Conservation (phyloP, 257 asterid species). For the Perilla frutescens region DNA sequence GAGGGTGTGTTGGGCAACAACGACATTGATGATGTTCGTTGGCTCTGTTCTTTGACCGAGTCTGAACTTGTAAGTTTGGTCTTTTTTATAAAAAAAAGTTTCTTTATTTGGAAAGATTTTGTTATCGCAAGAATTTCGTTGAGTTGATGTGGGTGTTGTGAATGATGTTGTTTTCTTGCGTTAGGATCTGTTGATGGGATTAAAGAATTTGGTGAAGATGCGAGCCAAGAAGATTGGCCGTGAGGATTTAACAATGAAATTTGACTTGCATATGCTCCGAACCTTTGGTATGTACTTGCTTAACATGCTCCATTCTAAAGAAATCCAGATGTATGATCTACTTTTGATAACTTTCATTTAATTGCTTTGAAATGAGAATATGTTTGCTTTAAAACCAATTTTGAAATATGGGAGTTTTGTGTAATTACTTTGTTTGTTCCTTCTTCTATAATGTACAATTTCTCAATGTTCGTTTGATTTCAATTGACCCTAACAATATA, state of each 20-base stretch:
- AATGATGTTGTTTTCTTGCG: conserved; percentile 13
- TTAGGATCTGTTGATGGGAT: conserved; percentile 66
- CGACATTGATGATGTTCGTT: conserved; percentile 69
- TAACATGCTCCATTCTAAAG: background rate
- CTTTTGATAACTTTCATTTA: background rate
- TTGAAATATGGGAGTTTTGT: conserved; percentile 11
- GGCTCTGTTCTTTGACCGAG: conserved; percentile 83
- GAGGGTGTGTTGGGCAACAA: conserved; percentile 39
- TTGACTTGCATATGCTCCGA: conserved; percentile 66
- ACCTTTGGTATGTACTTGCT: conserved; percentile 52
- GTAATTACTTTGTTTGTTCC: background rate
- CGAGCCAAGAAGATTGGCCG: conserved; percentile 68
- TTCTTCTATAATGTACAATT: conserved; percentile 8
- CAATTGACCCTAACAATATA: background rate
- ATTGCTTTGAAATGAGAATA: background rate
- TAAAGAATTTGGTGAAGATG: conserved; percentile 61
- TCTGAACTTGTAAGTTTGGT: conserved; percentile 65
- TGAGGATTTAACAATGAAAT: conserved; percentile 52
- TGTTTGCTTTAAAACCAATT: background rate
- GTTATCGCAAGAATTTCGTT: background rate
- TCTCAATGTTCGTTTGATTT: background rate
- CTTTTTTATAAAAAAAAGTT: background rate
- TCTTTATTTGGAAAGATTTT: background rate
- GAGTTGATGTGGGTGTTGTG: background rate
- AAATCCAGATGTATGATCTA: background rate